Conservation (phyloP, 1,139 yeast genomes). For the Pichia sp. region DNA sequence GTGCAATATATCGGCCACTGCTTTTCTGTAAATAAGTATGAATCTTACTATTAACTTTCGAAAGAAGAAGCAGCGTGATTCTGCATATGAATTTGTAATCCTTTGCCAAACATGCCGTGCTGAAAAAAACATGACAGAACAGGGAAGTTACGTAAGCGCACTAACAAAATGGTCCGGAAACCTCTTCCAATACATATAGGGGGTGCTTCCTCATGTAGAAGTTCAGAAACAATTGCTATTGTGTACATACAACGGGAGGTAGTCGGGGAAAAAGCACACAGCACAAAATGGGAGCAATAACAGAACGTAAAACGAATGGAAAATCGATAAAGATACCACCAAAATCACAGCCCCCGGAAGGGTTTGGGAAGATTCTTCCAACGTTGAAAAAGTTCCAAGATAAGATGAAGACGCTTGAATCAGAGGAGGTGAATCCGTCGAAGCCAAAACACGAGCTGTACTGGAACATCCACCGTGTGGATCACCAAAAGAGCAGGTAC, state of each 20-base stretch:
- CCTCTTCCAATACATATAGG: too few species aligned
- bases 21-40: too few species aligned
- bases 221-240: too few species aligned
- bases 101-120: background rate
- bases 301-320: conserved; percentile 36
- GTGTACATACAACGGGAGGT: too few species aligned
- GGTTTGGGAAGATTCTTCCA: conserved; percentile 66
- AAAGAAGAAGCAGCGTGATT: background rate
- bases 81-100: background rate
- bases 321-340: conserved; percentile 19
- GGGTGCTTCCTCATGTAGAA: too few species aligned
- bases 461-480: conserved; percentile 52
- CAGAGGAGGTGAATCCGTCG: conserved; percentile 33
- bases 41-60: too few species aligned
- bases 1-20: background rate
- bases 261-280: too few species aligned
- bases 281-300: conserved; percentile 6
- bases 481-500: conserved; percentile 75
- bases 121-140: background rate
- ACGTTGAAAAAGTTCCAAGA: conserved; percentile 60
- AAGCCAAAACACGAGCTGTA: conserved; percentile 47
- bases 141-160: background rate
- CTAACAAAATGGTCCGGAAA: background rate
- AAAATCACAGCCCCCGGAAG: conserved; percentile 56
- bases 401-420: conserved; percentile 42